phyloP scores from a whole-genome alignment of 1,139 yeast genomes.

The Komagataea norvegica region DNA sequence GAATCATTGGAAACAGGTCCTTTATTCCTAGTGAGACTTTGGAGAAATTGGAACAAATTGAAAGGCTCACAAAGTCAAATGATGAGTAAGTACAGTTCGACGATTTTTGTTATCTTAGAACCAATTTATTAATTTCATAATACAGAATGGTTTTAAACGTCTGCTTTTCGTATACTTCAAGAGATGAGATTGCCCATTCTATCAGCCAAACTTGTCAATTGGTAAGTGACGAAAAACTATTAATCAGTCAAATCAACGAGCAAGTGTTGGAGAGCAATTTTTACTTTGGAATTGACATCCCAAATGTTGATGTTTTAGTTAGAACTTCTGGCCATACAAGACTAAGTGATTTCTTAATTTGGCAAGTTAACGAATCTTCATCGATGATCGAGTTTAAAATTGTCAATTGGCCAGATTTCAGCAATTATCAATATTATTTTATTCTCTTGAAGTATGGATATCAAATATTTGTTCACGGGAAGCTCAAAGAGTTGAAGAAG shows the following conservation, averaged over 20 bases:
- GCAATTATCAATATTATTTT: conserved; percentile 43
- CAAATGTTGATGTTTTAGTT: conserved; percentile 73
- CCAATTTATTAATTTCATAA: not conserved
- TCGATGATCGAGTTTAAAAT: conserved; percentile 63
- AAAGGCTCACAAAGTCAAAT: conserved; percentile 49
- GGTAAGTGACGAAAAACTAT: conserved; percentile 13
- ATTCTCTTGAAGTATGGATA: conserved; percentile 52
- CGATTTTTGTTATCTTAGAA: not conserved
- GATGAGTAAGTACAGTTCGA: conserved; percentile 31
- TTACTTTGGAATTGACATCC: conserved; percentile 56
- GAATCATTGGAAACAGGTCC: conserved; percentile 65
- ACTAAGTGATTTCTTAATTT: conserved; percentile 81
- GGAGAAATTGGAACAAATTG: conserved; percentile 54
- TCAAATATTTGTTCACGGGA: conserved; percentile 20
- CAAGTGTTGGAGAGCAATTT: conserved; percentile 43
- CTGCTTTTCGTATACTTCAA: conserved; percentile 91
- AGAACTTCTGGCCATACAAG: conserved; percentile 86
- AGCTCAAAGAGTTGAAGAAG: conserved; percentile 4
- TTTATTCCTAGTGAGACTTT: conserved; percentile 66
- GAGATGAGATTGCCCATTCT: conserved; percentile 81
- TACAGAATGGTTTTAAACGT: conserved; percentile 57
- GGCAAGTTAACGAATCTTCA: conserved; percentile 70
- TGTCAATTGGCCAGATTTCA: conserved; percentile 85
- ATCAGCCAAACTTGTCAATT: conserved; percentile 43
- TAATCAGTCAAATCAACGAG: conserved; percentile 37